Evolutionary conservation across 805 yeast genomes (phyloP).

Genomic region (Cyberlindnera maritima): DNA sequence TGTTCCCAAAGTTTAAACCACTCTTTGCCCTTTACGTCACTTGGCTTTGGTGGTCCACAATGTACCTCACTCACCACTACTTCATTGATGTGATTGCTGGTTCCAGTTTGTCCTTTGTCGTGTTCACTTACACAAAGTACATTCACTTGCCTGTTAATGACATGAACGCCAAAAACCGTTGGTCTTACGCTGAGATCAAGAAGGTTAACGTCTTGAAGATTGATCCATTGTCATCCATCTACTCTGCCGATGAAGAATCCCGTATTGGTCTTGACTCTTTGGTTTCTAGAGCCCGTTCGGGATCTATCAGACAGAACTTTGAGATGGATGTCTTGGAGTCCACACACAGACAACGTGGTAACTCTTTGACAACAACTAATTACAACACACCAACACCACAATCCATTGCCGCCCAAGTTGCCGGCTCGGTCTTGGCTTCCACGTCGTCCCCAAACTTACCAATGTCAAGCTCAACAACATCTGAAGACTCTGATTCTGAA

Average conservation of each 20-base stretch:
- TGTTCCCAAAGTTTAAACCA: constrained; percentile 70
- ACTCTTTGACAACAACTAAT: constrained; percentile 3
- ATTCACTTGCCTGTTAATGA: constrained; percentile 62
- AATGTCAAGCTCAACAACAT: constrained; percentile 6
- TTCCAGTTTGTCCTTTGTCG: constrained; percentile 70
- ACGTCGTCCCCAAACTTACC: not conserved
- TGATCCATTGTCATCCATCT: constrained; percentile 35
- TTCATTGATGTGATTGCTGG: constrained; percentile 95
- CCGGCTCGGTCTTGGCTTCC: not conserved
- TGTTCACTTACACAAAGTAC: constrained; percentile 68
- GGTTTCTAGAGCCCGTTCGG: constrained; percentile 17
- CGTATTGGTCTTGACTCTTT: not conserved
- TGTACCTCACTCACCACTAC: constrained; percentile 96
- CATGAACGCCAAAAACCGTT: constrained; percentile 57
- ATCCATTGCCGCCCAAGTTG: constrained; percentile 2
- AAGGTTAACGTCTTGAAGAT: constrained; percentile 30
- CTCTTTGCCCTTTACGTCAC: constrained; percentile 74
- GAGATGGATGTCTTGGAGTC: constrained; percentile 24
- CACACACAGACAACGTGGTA: constrained; percentile 16
- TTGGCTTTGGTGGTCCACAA: constrained; percentile 98
- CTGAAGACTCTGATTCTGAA: constrained; percentile 16
- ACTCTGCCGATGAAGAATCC: constrained; percentile 30
- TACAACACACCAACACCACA: not conserved
- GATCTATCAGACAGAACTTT: constrained; percentile 23
- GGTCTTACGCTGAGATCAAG: constrained; percentile 54